phyloP scores from a whole-genome alignment of 371 early-diverging fungal species.

The Ordospora pajunii region DNA sequence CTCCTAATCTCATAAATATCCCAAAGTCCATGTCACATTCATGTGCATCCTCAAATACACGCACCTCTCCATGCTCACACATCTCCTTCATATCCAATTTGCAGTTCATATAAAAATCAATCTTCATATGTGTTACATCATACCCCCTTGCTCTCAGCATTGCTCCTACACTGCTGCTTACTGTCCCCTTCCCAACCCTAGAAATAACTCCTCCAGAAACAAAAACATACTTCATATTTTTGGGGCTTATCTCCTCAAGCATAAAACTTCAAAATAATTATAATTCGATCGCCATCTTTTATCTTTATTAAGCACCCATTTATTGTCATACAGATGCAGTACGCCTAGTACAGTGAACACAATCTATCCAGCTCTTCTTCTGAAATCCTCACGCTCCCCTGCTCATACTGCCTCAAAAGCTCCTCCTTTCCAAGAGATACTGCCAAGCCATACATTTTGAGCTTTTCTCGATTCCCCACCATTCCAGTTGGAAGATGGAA shows the following conservation, averaged over 20 bases:
- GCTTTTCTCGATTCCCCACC: not conserved
- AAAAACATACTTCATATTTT: constrained; percentile 70
- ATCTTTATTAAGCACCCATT: not conserved
- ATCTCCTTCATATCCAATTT: constrained; percentile 93
- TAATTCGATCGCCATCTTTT: not conserved
- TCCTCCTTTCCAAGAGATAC: not conserved
- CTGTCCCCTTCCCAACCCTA: constrained; percentile 95
- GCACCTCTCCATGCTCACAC: constrained; percentile 92
- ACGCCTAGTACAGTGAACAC: not conserved
- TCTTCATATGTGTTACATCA: constrained; percentile 90
- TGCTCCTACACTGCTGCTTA: constrained; percentile 87
- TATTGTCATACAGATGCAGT: too few species aligned
- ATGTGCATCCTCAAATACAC: constrained; percentile 94
- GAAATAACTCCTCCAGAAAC: constrained; percentile 95
- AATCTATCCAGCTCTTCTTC: not conserved
- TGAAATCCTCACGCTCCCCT: not conserved
- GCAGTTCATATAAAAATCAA: constrained; percentile 96
- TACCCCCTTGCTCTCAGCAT: constrained; percentile 83
- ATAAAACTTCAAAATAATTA: not conserved
- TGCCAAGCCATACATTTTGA: not conserved
- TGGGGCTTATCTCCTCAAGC: constrained; percentile 18
- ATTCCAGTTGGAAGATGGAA: constrained; percentile 8
- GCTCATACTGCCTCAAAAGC: not conserved
- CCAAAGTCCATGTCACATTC: constrained; percentile 97
- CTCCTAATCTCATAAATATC: constrained; percentile 93